Base-by-base conservation (phyloP, 2,329 filamentous ascomycete species). In the Pyrenophora teres region DNA sequence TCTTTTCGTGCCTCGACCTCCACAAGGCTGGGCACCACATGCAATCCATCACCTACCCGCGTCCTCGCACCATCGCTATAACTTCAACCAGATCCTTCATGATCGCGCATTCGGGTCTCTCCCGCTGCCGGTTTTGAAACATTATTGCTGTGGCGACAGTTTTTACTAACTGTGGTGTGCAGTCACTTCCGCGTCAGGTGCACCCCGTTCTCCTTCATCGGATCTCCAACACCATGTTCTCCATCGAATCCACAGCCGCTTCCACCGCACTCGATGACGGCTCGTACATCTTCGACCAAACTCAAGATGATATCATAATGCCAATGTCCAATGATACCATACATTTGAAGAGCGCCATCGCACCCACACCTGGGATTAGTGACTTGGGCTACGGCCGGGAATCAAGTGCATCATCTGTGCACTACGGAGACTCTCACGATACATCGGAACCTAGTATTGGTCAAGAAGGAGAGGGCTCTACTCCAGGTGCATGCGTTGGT, bases 341-440 rank as follows among this genome's bases (percentile, higher is more conserved):
- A 52, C 62, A 70, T 56, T 48, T 73, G 50, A 75, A 74, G 60
- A 57, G 58, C 47, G 57, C 63, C 44, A 62, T 65, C 40, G 58
- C 62, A 54, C 57, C 68, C 27, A 69, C 72, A 54, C 51, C 66
- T 46, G 65, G 63, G 54, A 68, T 74, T 63, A 66, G 70, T 60
- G 66, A 66, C 59, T 54, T 74, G 50, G 70, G 63, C 50, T 75
- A 74, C 67, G 61, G 59, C 46, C 67, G 68, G 62, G 72, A 74
- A 60, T 75, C 73, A 23, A 67, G 64, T 49, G 59, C 69, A 52
- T 75, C 73, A 52, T 75, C 73, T 57, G 65, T 72, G 60, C 73
- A 74, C 54, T 70, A 70, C 46, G 68, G 68, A 51, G 71, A 75
- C 50, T 56, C 58, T 40, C 68, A 68, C 48, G 71, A 73, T 55